Percentiles rank a stretch among this genome's conserved stretches.
phyloP scores from a whole-genome alignment of 352 stramenopile species.

The Phytophthora macrochlamydospora region DNA sequence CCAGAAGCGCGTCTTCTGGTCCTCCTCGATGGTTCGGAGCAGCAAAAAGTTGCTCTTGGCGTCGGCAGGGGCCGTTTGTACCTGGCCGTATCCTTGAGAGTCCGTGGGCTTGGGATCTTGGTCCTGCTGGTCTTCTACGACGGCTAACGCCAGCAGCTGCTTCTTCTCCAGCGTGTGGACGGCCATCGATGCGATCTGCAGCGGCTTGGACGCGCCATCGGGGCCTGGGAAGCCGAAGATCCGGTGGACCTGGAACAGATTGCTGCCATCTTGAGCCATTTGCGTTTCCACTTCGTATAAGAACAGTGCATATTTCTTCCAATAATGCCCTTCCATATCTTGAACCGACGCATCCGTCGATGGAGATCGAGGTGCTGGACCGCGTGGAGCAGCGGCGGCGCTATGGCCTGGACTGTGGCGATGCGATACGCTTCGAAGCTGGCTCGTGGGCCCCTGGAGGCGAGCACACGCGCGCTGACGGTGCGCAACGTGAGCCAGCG shows the following conservation, averaged over 20 bases:
- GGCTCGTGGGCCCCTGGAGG: constrained; percentile 91
- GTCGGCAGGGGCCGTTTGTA: constrained; percentile 12
- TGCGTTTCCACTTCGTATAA: too few relatives aligned
- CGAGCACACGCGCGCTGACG: constrained; percentile 90
- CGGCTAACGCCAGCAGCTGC: constrained; percentile 71
- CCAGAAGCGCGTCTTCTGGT: constrained; percentile 74
- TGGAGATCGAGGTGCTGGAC: constrained; percentile 48
- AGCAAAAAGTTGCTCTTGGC: constrained; percentile 62
- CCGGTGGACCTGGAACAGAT: constrained; percentile 79
- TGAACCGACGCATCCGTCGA: constrained; percentile 21
- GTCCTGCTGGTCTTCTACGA: constrained; percentile 34
- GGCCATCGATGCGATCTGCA: constrained; percentile 64
- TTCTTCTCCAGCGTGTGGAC: constrained; percentile 76
- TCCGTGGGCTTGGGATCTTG: background rate
- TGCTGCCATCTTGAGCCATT: constrained; percentile 45
- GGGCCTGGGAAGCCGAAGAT: constrained; percentile 48
- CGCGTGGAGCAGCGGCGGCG: constrained; percentile 73
- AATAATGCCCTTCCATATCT: constrained; percentile 16
- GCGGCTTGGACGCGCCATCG: background rate
- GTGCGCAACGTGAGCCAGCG: constrained; percentile 91
- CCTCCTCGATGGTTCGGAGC: constrained; percentile 78
- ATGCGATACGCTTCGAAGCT: constrained; percentile 87
- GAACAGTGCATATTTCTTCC: too few relatives aligned
- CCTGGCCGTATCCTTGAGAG: background rate
- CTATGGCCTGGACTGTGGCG: constrained; percentile 83